These are phyloP conservation scores for Microbotryum silenes-acaulis DNA, from an alignment of 1,284 basidiomycete genomes.

Conservation along the genomic window DNA sequence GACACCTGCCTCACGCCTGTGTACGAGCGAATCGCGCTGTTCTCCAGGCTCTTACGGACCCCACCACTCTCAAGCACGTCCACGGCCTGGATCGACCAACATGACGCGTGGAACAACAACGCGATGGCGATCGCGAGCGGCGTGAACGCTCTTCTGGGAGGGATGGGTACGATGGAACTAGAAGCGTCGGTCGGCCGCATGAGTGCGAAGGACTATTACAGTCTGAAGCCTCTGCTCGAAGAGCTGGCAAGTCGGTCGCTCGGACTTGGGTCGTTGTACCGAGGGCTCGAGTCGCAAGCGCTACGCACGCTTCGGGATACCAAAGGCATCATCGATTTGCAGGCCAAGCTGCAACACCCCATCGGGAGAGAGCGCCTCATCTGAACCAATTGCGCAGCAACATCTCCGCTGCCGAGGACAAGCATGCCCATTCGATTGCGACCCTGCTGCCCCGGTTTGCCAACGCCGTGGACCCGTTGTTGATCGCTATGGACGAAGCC, in stretches of 20 bases:
- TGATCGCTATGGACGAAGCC: constrained; percentile 10
- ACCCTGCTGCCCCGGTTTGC: constrained; percentile 24
- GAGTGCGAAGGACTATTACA: constrained; percentile 41
- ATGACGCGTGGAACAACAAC: constrained; percentile 17
- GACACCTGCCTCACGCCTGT: constrained; percentile 37
- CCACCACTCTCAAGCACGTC: constrained; percentile 18
- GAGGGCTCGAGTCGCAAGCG: constrained; percentile 2
- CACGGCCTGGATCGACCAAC: constrained; percentile 6
- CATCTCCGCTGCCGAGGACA: constrained; percentile 11
- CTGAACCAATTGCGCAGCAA: constrained; percentile 10
- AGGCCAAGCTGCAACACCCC: not conserved
- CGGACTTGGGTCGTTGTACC: constrained; percentile 13
- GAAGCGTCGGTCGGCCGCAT: constrained; percentile 45
- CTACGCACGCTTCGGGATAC: not conserved
- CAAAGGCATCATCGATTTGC: not conserved
- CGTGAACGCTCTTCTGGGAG: constrained; percentile 34
- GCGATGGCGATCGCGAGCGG: constrained; percentile 30
- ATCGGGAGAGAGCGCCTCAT: constrained; percentile 5
- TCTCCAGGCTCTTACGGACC: constrained; percentile 38
- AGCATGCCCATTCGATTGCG: constrained; percentile 21
- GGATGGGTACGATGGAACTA: constrained; percentile 41
- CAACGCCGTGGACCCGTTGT: constrained; percentile 6
- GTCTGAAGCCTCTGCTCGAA: constrained; percentile 38
- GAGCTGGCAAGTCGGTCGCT: constrained; percentile 35
- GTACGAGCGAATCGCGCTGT: constrained; percentile 37